These are phyloP conservation scores for Ilex aquifolium DNA, from an alignment of 257 asterid genomes.

Conservation along the genomic window DNA sequence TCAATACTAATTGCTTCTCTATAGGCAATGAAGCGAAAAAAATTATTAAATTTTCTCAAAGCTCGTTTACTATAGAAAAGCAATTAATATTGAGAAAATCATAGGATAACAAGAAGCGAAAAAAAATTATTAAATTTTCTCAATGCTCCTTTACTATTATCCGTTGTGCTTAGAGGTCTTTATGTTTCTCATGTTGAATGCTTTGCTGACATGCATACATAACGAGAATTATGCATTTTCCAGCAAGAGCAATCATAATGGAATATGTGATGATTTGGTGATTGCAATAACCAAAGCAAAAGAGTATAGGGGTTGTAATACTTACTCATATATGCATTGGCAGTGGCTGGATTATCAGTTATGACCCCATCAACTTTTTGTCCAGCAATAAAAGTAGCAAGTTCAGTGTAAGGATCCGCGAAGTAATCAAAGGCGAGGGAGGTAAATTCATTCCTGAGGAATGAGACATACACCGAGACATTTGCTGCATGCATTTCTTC, in stretches of 20 bases:
- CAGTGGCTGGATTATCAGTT: not conserved
- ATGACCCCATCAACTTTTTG: not conserved
- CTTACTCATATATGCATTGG: conserved; percentile 1
- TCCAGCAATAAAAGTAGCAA: not conserved
- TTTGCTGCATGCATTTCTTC: not conserved
- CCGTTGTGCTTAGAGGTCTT: not conserved
- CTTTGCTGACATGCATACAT: not conserved
- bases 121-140: no score
- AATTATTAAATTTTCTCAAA: no score
- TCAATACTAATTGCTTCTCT: not conserved
- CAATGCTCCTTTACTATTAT: no score
- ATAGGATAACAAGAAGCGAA: no score
- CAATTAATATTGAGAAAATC: no score
- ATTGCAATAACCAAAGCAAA: not conserved
- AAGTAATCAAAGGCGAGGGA: not conserved
- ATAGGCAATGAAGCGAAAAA: no score
- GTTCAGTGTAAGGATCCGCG: not conserved
- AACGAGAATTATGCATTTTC: not conserved
- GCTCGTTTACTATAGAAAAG: no score
- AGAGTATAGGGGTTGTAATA: not conserved
- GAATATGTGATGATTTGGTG: not conserved
- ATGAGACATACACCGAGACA: not conserved
- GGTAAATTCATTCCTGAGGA: not conserved
- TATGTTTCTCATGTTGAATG: not conserved
- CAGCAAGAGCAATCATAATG: not conserved